Evolutionary conservation across 129 eudicot species (phyloP).

Genomic region (Escallonia rubra): DNA sequence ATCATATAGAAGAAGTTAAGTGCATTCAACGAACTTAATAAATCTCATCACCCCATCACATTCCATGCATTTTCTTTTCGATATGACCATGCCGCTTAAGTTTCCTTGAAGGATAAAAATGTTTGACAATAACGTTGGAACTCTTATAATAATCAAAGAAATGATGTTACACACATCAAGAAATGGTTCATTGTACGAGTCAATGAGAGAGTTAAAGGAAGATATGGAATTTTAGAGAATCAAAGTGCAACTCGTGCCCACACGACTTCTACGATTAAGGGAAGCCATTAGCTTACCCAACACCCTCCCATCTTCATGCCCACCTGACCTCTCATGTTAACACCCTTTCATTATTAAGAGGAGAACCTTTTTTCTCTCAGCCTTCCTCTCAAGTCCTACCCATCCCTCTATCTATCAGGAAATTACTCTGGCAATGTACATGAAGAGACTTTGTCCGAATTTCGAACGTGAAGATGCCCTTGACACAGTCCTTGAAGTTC

Average conservation of each 20-base stretch:
- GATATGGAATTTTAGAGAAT: neutral
- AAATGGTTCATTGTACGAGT: too few relatives aligned
- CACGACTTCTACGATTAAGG: slow-evolving; percentile 47
- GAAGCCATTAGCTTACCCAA: slow-evolving; percentile 19
- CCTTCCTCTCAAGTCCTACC: neutral
- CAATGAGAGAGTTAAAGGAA: too few relatives aligned
- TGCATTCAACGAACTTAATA: too few relatives aligned
- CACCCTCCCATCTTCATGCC: slow-evolving; percentile 4
- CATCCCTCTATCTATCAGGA: neutral
- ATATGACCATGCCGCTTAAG: too few relatives aligned
- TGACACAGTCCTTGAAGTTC: slow-evolving; percentile 63
- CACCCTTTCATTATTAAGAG: neutral
- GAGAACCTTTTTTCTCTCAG: neutral
- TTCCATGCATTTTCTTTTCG: too few relatives aligned
- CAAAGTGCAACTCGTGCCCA: slow-evolving; percentile 24
- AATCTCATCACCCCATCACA: too few relatives aligned
- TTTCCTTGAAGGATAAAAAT: too few relatives aligned
- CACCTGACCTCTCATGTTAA: neutral
- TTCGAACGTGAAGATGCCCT: slow-evolving; percentile 51
- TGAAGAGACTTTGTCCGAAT: slow-evolving; percentile 65
- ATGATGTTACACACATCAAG: too few relatives aligned
- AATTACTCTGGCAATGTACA: neutral
- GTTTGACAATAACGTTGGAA: too few relatives aligned
- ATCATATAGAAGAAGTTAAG: too few relatives aligned
- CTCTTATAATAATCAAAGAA: too few relatives aligned